Conservation (phyloP, 2,329 filamentous ascomycete genomes). For the Cladosporium sp. region DNA sequence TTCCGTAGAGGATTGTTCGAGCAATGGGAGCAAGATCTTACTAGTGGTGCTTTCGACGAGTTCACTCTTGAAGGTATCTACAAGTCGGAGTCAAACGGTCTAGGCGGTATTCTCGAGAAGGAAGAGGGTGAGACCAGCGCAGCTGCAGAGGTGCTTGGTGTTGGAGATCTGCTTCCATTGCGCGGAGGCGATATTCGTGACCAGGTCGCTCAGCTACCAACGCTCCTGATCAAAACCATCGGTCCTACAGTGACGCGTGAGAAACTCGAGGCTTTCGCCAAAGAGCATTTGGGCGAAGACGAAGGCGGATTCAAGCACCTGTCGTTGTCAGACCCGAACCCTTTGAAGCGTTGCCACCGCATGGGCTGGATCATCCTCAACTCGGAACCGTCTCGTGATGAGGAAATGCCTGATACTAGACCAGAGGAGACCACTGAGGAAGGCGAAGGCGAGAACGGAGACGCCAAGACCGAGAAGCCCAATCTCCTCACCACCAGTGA, state of each 20-base stretch:
- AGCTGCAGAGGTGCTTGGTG: slow-evolving; percentile 85
- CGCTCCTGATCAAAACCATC: slow-evolving; percentile 95
- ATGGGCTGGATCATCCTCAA: slow-evolving; percentile 99
- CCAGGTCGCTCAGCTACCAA: slow-evolving; percentile 82
- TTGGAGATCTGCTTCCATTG: slow-evolving; percentile 82
- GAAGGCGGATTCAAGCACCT: slow-evolving; percentile 94
- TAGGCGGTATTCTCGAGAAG: slow-evolving; percentile 81
- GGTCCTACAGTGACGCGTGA: slow-evolving; percentile 91
- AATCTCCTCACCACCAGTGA: slow-evolving; percentile 42
- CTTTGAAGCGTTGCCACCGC: slow-evolving; percentile 91
- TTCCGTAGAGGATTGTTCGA: slow-evolving; percentile 74
- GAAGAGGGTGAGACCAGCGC: slow-evolving; percentile 93
- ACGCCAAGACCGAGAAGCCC: slow-evolving; percentile 1
- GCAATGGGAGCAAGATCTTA: slow-evolving; percentile 86
- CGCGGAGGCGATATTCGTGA: slow-evolving; percentile 83
- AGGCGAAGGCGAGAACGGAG: slow-evolving; percentile 37
- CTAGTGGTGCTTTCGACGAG: slow-evolving; percentile 82
- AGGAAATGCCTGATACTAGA: slow-evolving; percentile 59
- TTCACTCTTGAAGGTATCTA: slow-evolving; percentile 92
- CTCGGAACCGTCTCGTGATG: slow-evolving; percentile 64
- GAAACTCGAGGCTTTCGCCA: slow-evolving; percentile 91
- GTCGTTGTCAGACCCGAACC: slow-evolving; percentile 93
- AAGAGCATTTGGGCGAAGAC: slow-evolving; percentile 85
- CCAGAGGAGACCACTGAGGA: slow-evolving; percentile 56
- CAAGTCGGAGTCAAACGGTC: slow-evolving; percentile 86